phyloP scores from a whole-genome alignment of 2,329 filamentous ascomycete species.

The Alternaria longipes region DNA sequence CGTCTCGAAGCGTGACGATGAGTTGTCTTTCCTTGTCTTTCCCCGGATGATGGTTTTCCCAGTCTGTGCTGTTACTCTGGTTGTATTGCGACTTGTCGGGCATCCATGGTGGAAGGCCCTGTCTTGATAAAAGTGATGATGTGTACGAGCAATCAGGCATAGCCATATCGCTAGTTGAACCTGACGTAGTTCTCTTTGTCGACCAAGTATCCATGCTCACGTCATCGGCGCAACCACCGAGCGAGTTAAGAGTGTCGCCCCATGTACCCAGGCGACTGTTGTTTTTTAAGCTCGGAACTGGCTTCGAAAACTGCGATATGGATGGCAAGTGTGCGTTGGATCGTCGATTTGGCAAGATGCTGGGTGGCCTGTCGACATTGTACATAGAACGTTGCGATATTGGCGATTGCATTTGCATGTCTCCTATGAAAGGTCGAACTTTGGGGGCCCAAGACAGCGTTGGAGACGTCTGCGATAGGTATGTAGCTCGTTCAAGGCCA shows the following conservation, averaged over 20 bases:
- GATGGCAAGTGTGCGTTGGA: constrained; percentile 29
- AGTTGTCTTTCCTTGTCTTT: constrained; percentile 29
- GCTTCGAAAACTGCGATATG: constrained; percentile 25
- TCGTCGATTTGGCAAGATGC: constrained; percentile 27
- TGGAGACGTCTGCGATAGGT: constrained; percentile 9
- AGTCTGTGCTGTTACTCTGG: constrained; percentile 2
- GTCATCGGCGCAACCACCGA: constrained; percentile 26
- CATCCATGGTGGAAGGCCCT: constrained; percentile 24
- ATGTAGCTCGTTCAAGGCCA: constrained; percentile 8
- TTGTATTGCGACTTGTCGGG: constrained; percentile 4
- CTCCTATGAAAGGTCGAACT: constrained; percentile 2
- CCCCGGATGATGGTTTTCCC: constrained; percentile 13
- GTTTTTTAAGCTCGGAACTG: constrained; percentile 10
- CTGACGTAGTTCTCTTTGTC: constrained; percentile 23
- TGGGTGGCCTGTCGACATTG: constrained; percentile 19
- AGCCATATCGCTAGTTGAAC: constrained; percentile 23
- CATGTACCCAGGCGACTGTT: constrained; percentile 18
- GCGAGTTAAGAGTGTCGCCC: constrained; percentile 23
- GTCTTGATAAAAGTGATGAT: constrained; percentile 14
- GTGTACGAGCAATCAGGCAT: constrained; percentile 30
- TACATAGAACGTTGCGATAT: constrained; percentile 17
- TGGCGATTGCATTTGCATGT: constrained; percentile 21
- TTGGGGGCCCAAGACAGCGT: constrained; percentile 6
- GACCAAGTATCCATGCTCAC: constrained; percentile 35
- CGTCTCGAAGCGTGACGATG: constrained; percentile 36